Conservation (phyloP, 2,329 filamentous ascomycete genomes). For the Leptographium radiaticola region DNA sequence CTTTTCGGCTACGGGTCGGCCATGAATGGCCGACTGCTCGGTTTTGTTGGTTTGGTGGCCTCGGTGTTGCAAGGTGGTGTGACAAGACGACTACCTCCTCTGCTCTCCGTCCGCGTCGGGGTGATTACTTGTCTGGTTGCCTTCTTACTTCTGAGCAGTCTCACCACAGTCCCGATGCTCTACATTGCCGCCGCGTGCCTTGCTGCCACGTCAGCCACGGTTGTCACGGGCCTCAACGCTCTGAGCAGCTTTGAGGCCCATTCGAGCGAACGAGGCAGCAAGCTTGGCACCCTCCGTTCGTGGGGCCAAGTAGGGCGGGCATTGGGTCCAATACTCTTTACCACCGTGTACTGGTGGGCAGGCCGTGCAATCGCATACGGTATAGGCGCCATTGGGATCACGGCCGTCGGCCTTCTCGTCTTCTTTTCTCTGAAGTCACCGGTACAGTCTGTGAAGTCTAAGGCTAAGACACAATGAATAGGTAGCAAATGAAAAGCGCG, state of each 20-base stretch:
- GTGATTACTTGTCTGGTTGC: slow-evolving; percentile 64
- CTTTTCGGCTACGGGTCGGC: slow-evolving; percentile 72
- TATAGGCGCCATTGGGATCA: slow-evolving; percentile 68
- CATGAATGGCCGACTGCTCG: slow-evolving; percentile 73
- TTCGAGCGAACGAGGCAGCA: slow-evolving; percentile 68
- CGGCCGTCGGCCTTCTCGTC: slow-evolving; percentile 56
- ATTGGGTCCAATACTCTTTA: slow-evolving; percentile 79
- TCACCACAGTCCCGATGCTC: slow-evolving; percentile 54
- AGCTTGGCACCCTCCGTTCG: slow-evolving; percentile 69
- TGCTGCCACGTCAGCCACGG: slow-evolving; percentile 83
- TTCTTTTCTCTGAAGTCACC: slow-evolving; percentile 62
- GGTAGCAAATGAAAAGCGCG: neutral
- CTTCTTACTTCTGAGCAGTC: slow-evolving; percentile 64
- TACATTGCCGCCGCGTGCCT: slow-evolving; percentile 75
- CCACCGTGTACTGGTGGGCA: slow-evolving; percentile 96
- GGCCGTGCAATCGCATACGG: slow-evolving; percentile 76
- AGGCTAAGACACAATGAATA: slow-evolving; percentile 2
- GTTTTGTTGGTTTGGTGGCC: slow-evolving; percentile 82
- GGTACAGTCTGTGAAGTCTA: slow-evolving; percentile 17
- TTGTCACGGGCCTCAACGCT: slow-evolving; percentile 87
- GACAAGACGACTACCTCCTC: slow-evolving; percentile 69
- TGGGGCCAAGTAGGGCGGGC: slow-evolving; percentile 82
- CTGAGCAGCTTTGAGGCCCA: slow-evolving; percentile 81
- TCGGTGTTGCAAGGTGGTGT: slow-evolving; percentile 90
- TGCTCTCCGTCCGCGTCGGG: slow-evolving; percentile 68